Base-by-base conservation (phyloP, 768 basidiomycete genomes). In the Hericium rajendrae region DNA sequence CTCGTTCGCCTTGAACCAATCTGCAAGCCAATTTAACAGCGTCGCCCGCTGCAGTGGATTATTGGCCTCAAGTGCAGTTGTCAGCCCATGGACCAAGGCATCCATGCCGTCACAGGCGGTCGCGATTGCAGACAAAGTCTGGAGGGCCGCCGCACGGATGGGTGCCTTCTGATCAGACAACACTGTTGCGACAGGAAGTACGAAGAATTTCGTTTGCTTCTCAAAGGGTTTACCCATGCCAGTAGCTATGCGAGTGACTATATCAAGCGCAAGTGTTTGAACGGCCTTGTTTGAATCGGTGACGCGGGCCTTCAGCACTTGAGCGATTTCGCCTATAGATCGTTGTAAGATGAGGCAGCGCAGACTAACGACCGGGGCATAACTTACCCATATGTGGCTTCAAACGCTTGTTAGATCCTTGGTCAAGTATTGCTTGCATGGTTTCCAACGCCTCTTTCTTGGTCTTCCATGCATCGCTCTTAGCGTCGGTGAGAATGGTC, bases 151-250 rank as follows among this genome's bases (percentile, higher is more conserved):
- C 5, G 81, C 72, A 52, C 97, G 85, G 50, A 91, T 86, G 18
- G 84, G 85, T 8, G 88, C 84, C 70, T 98, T 98, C 68, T 95
- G 92, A 68, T 99, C 97, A 4, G 95, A 80, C 10, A 97, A 80
- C 10, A 92, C 93, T 6, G 86, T 85, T 4, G 86, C 84, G 20
- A 98, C 77, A 0, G 94, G 84, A 0, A 82, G 70, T 9, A 82
- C 80, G 64, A 94, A 88, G 56, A 91, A 75, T 37, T 87, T 85
- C 2, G 81, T 78, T 65, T 95, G 80, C 69, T 91, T 95, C 65
- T 98, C 95, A 66, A 99, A 98, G 2, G 91, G 82, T 67, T 88
- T 92, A 43, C 93, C 94, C 92, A 99, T 98, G 2, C 93, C 94
- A 2, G 78, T 82, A 6, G 97, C 93, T 61, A 98, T 84, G 37